Conservation (phyloP, 2,329 filamentous ascomycete genomes). For the Verticillium albo-atrum region DNA sequence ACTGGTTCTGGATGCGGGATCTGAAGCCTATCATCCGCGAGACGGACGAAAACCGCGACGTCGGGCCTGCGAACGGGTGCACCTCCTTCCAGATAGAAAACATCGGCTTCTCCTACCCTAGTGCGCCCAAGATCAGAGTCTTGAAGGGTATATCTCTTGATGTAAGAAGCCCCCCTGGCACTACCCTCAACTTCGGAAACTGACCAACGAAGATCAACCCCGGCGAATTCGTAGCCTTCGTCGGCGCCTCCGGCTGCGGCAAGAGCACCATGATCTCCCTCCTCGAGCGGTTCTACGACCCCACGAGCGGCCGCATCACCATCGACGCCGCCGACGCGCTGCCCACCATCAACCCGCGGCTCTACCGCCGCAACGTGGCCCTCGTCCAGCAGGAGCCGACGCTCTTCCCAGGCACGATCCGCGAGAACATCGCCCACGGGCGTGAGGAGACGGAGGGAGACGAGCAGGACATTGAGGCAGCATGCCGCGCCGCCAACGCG, state of each 20-base stretch:
- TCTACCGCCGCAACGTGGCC: constrained; percentile 62
- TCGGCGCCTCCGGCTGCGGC: constrained; percentile 65
- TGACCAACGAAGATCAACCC: constrained; percentile 28
- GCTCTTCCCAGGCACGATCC: constrained; percentile 53
- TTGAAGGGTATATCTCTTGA: constrained; percentile 6
- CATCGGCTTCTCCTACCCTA: constrained; percentile 9
- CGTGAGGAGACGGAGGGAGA: constrained; percentile 13
- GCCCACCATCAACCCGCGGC: constrained; percentile 47
- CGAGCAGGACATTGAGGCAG: constrained; percentile 29
- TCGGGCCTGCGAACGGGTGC: background rate
- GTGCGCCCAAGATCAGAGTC: constrained; percentile 3
- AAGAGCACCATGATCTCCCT: constrained; percentile 67
- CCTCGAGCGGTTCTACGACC: constrained; percentile 67
- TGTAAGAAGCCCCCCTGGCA: constrained; percentile 4
- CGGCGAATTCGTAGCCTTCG: constrained; percentile 66
- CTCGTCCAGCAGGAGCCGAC: constrained; percentile 72
- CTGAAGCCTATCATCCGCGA: constrained; percentile 10
- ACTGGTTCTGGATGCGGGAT: constrained; percentile 27
- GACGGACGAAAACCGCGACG: background rate
- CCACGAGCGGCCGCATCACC: constrained; percentile 58
- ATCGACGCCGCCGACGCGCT: constrained; percentile 54
- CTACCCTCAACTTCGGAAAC: background rate
- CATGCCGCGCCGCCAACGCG: constrained; percentile 39
- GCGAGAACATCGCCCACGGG: constrained; percentile 63
- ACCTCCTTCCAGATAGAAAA: background rate